A percentile compares a stretch with the other conserved stretches of the same genome.
Conservation (phyloP, 805 yeast genomes). For the Starmerella sirachaensis region DNA sequence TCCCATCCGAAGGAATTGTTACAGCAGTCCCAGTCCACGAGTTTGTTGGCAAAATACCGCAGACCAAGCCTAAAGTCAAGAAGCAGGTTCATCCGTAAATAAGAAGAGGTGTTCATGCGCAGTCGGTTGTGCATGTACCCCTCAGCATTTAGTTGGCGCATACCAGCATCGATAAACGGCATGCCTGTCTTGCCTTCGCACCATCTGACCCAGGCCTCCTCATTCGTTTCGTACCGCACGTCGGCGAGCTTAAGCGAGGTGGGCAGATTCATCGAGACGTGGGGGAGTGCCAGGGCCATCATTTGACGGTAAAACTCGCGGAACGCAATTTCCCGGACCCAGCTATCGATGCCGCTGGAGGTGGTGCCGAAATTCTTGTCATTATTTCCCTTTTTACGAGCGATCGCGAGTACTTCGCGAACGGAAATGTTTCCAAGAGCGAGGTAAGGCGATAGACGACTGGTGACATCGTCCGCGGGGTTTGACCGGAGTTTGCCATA, state of each 20-base stretch:
- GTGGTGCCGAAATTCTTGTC: constrained; percentile 22
- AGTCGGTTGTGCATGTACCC: constrained; percentile 45
- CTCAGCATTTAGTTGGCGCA: constrained; percentile 41
- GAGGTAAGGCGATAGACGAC: constrained; percentile 38
- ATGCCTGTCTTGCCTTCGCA: constrained; percentile 43
- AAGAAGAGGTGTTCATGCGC: constrained; percentile 44
- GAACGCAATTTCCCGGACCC: constrained; percentile 47
- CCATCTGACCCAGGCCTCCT: constrained; percentile 38
- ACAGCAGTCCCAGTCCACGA: constrained; percentile 43
- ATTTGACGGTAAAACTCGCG: constrained; percentile 44
- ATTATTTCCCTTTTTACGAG: constrained; percentile 23
- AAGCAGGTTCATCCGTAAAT: constrained; percentile 38
- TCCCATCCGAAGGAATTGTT: constrained; percentile 53
- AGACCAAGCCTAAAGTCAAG: constrained; percentile 49
- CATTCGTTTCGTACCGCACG: constrained; percentile 36
- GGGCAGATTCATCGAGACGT: constrained; percentile 39
- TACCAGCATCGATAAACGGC: constrained; percentile 48
- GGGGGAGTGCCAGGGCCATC: constrained; percentile 40
- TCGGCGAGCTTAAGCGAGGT: constrained; percentile 34
- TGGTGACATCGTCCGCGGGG: constrained; percentile 28
- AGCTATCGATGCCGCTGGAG: constrained; percentile 31
- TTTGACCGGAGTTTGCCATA: constrained; percentile 30
- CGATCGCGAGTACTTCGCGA: constrained; percentile 21
- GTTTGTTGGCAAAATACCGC: constrained; percentile 37
- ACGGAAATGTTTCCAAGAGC: constrained; percentile 38